Conservation (phyloP, 352 stramenopile genomes). For the Phytophthora pistaciae region DNA sequence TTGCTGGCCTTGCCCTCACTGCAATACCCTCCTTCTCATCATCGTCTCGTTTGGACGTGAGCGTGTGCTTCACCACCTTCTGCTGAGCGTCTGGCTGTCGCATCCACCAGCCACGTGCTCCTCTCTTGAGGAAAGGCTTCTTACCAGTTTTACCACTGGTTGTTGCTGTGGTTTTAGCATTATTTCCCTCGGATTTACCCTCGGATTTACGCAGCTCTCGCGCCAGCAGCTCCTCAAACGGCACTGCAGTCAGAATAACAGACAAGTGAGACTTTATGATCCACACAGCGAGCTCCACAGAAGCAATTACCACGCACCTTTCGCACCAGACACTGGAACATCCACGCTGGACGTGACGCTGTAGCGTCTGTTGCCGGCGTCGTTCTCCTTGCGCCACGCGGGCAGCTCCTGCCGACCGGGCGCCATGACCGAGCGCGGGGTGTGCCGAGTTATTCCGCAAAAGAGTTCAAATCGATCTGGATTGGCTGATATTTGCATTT, state of each 20-base stretch:
- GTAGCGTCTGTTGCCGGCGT: slow-evolving; percentile 19
- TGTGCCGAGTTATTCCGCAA: background rate
- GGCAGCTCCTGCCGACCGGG: slow-evolving; percentile 13
- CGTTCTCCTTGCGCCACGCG: slow-evolving; percentile 37
- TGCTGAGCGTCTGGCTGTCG: slow-evolving; percentile 54
- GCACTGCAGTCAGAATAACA: slow-evolving; percentile 38
- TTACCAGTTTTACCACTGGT: slow-evolving; percentile 23
- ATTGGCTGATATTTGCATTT: slow-evolving; percentile 28
- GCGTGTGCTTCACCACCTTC: slow-evolving; percentile 69
- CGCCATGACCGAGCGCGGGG: slow-evolving; percentile 9
- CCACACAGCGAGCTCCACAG: background rate
- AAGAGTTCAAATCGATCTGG: background rate
- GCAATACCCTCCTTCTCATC: slow-evolving; percentile 18
- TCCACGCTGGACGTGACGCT: slow-evolving; percentile 32
- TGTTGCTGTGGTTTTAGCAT: background rate
- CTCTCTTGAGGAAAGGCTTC: slow-evolving; percentile 80
- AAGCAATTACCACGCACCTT: slow-evolving; percentile 18
- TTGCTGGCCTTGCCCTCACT: background rate
- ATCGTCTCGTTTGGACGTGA: slow-evolving; percentile 53
- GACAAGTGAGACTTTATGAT: background rate
- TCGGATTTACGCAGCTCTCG: slow-evolving; percentile 64
- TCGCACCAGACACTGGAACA: slow-evolving; percentile 19
- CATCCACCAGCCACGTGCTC: slow-evolving; percentile 89
- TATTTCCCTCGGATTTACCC: slow-evolving; percentile 38
- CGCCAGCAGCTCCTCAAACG: slow-evolving; percentile 77